Percentiles rank a stretch among this genome's conserved stretches.
These are phyloP conservation scores for Monosporozyma yasuniensis DNA, from an alignment of 805 yeast species.

Conservation along the genomic window DNA sequence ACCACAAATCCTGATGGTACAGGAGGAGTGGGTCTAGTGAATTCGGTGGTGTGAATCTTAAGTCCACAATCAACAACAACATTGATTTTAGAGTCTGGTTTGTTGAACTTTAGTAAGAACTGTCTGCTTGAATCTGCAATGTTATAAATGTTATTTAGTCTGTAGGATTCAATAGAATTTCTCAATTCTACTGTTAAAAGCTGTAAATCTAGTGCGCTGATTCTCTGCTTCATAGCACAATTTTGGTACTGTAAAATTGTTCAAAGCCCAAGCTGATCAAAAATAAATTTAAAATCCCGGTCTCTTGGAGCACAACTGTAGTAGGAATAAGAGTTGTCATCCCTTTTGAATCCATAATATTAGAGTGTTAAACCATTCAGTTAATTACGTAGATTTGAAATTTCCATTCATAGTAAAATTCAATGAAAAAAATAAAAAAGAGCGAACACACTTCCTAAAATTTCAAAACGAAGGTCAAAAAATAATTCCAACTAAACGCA, in stretches of 20 bases:
- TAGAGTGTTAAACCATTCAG: not conserved
- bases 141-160: slow-evolving; percentile 81
- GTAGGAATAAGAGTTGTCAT: no score
- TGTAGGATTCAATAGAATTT: slow-evolving; percentile 46
- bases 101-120: slow-evolving; percentile 67
- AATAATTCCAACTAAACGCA: no score
- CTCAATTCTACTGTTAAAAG: slow-evolving; percentile 60
- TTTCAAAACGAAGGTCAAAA: not conserved
- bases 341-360: not conserved
- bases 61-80: slow-evolving; percentile 82
- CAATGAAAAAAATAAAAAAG: not conserved
- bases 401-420: not conserved
- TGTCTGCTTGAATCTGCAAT: slow-evolving; percentile 62
- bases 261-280: not conserved
- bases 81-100: slow-evolving; percentile 72
- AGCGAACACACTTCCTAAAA: not conserved
- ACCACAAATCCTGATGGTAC: slow-evolving; percentile 80
- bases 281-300: not conserved
- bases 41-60: slow-evolving; percentile 68
- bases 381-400: not conserved
- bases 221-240: slow-evolving; percentile 56
- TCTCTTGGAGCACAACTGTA: not conserved
- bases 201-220: slow-evolving; percentile 74
- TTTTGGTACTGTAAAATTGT: not conserved
- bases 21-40: slow-evolving; percentile 70